Base-by-base conservation (phyloP, 768 basidiomycete species). In the Royoungia palumana region DNA sequence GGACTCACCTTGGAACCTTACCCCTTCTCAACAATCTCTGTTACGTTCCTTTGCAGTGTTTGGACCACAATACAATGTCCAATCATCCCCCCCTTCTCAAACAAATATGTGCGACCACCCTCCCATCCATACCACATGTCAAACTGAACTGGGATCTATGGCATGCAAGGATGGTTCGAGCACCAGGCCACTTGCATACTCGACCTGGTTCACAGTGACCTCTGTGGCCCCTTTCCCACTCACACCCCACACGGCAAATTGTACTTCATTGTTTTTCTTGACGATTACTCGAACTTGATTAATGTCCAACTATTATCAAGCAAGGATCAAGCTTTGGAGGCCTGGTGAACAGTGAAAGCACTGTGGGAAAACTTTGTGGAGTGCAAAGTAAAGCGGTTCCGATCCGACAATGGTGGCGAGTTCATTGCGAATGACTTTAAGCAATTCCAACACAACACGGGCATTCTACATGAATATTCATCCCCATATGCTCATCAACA, bases 131-230 rank as follows among this genome's bases (percentile, higher is more conserved):
- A n/a, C n/a, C n/a, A n/a, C n/a, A n/a, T n/a, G n/a, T n/a, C n/a
- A n/a, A n/a, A n/a, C n/a, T n/a, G n/a, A n/a, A n/a, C n/a, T n/a
- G n/a, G n/a, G 25, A 27, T 27, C 5, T 27, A 5, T 27, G 25
- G 25, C 25, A 27, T 27, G 25, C 7, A 2, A 5, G 8, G 2
- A 27, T 27, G 25, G 25, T 48, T 42, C 5, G 8, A 27, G 22
- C 13, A 12, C 13, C n/a, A 5, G 16, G 60, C 58, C 0, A 6
- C n/a, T 0, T 8, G 35, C 4, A 25, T 62, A 11, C 53, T 60
- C 5, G 61, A 64, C 0, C 50, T 65, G 0, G 50, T 66, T 2
- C 66, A 68, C 24, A 55, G 60, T 24, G 60, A 66, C 28, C 45
- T 54, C 0, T 64, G 58, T 42, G 65, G 65, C 10, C 2, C 64